phyloP scores from a whole-genome alignment of 805 yeast species.

The Cyberlindnera americana region DNA sequence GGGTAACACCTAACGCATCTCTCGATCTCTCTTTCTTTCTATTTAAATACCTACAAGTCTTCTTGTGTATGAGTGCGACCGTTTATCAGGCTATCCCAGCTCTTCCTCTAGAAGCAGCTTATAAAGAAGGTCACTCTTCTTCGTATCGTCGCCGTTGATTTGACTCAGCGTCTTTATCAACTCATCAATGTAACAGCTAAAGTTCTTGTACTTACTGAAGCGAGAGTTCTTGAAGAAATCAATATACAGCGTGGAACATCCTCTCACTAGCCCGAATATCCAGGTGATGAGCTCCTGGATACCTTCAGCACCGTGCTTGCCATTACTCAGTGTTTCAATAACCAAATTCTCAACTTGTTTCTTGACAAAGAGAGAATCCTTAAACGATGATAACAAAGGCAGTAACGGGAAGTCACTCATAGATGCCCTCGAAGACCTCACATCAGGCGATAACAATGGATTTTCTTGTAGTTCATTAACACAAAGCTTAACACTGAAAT shows the following conservation, averaged over 20 bases:
- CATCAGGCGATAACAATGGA: constrained; percentile 5
- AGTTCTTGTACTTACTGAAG: constrained; percentile 25
- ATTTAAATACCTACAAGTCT: too few relatives aligned
- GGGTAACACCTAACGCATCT: too few relatives aligned
- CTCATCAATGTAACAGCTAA: constrained; percentile 24
- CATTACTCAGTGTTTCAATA: constrained; percentile 12
- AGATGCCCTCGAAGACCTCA: constrained; percentile 2
- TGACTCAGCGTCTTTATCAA: constrained; percentile 14
- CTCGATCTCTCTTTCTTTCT: too few relatives aligned
- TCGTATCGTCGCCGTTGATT: constrained; percentile 7
- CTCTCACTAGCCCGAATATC: constrained; percentile 22
- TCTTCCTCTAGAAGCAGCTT: constrained; percentile 11
- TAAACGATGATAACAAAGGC: constrained; percentile 34
- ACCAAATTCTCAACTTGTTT: constrained; percentile 35
- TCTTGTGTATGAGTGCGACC: too few relatives aligned
- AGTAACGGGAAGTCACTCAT: constrained; percentile 28
- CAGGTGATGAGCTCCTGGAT: constrained; percentile 17
- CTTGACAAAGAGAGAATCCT: constrained; percentile 34
- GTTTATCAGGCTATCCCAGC: constrained; percentile 7
- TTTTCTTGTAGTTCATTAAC: constrained; percentile 2
- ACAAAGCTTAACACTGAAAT: constrained; percentile 10
- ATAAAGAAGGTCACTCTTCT: constrained; percentile 17
- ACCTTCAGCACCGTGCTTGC: constrained; percentile 1
- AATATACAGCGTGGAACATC: constrained; percentile 23
- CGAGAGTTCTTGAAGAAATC: constrained; percentile 22